Conservation (phyloP, 352 stramenopile genomes). For the Phytophthora sp. region DNA sequence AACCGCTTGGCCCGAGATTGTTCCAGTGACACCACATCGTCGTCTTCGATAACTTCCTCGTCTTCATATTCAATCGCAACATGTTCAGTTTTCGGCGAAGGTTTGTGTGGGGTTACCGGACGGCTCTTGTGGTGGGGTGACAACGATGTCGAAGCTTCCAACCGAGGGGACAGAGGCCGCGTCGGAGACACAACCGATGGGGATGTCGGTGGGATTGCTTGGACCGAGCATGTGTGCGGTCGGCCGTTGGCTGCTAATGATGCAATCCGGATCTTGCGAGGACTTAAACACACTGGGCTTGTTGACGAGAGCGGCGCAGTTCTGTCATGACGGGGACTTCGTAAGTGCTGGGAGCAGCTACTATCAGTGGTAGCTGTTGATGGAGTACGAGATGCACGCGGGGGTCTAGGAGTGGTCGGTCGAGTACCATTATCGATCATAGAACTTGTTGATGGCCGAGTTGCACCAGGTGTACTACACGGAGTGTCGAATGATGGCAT, state of each 20-base stretch:
- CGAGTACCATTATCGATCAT: constrained; percentile 13
- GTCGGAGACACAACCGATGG: constrained; percentile 24
- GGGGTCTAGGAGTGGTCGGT: constrained; percentile 32
- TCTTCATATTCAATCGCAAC: constrained; percentile 48
- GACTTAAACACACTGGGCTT: constrained; percentile 29
- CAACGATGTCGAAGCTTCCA: constrained; percentile 14
- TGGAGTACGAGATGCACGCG: constrained; percentile 21
- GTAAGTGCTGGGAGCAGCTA: constrained; percentile 9
- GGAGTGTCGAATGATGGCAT: constrained; percentile 5
- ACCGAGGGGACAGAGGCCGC: constrained; percentile 33
- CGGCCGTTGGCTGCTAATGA: background rate
- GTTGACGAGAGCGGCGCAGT: constrained; percentile 9
- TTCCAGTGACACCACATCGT: constrained; percentile 18
- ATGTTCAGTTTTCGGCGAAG: constrained; percentile 19
- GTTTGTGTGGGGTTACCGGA: constrained; percentile 14
- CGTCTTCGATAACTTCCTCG: constrained; percentile 43
- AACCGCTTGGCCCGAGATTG: constrained; percentile 22
- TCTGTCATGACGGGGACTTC: constrained; percentile 9
- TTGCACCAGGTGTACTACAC: constrained; percentile 8
- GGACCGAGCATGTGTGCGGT: background rate
- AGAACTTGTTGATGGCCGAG: constrained; percentile 24
- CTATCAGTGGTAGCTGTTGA: background rate
- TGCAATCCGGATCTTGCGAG: constrained; percentile 31
- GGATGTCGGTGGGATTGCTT: constrained; percentile 24
- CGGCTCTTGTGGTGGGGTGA: constrained; percentile 13